A percentile compares a stretch with the other conserved stretches of the same genome.
Evolutionary conservation across 2,329 filamentous ascomycete species (phyloP).

Genomic region (Aaosphaeria arxii): DNA sequence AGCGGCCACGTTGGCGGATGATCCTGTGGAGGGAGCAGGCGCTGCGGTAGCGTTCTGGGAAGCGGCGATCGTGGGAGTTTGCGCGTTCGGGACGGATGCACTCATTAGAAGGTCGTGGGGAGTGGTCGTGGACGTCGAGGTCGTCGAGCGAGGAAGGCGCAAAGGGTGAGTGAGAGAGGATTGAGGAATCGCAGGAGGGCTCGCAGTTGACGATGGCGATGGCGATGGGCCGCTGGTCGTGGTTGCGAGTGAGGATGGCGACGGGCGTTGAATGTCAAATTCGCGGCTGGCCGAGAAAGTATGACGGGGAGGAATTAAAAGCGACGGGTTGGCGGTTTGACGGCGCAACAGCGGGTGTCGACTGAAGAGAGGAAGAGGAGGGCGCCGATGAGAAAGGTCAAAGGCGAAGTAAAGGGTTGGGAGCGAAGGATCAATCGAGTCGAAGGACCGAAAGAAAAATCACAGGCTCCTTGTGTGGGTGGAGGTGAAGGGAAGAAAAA

Average conservation of each 20-base stretch:
- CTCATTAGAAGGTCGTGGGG: constrained; percentile 54
- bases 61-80: constrained; percentile 47
- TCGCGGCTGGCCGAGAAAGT: constrained; percentile 11
- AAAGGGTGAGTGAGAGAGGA: neutral
- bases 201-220: constrained; percentile 1
- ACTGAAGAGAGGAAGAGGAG: constrained; percentile 13
- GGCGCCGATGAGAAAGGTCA: neutral
- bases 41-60: constrained; percentile 46
- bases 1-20: constrained; percentile 49
- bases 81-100: constrained; percentile 56
- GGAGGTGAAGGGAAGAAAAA: constrained; percentile 10
- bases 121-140: constrained; percentile 1
- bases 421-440: too few species aligned
- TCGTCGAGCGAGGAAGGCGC: constrained; percentile 1
- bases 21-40: constrained; percentile 48
- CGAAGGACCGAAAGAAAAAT: too few species aligned
- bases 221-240: constrained; percentile 3
- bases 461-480: neutral
- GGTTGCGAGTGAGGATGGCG: constrained; percentile 12
- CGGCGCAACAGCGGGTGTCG: constrained; percentile 16
- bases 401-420: too few species aligned
- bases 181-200: neutral
- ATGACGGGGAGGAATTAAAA: constrained; percentile 6
- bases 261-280: constrained; percentile 31
- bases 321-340: constrained; percentile 2